Conservation (phyloP, 371 early-diverging fungal species). For the Actinomortierella wolfii region DNA sequence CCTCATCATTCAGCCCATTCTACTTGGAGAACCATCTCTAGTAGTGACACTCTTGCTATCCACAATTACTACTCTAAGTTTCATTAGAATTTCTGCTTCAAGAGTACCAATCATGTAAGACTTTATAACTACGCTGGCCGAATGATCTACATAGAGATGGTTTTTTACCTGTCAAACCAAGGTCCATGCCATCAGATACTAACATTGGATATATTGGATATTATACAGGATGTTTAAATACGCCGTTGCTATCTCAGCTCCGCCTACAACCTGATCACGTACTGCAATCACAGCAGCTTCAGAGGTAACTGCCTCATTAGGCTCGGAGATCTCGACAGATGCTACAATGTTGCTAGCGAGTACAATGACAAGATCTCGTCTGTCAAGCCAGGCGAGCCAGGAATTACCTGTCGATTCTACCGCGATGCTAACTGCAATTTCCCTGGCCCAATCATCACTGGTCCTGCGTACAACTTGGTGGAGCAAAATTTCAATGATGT, state of each 20-base stretch:
- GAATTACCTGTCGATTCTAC: not conserved
- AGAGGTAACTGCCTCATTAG: conserved; percentile 12
- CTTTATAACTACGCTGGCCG: conserved; percentile 7
- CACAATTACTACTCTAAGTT: not conserved
- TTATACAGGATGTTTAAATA: conserved; percentile 13
- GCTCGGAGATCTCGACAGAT: conserved; percentile 7
- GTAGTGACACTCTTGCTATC: not conserved
- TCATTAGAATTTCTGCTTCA: not conserved
- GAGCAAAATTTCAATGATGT: conserved; percentile 9
- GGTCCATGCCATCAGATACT: conserved; percentile 2
- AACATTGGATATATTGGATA: conserved; percentile 3
- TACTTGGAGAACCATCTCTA: conserved; percentile 6
- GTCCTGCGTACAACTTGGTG: conserved; percentile 11
- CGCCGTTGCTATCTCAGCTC: conserved; percentile 9
- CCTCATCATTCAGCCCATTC: conserved; percentile 5
- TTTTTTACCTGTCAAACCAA: not conserved
- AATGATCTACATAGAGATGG: not conserved
- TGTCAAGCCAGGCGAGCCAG: not conserved
- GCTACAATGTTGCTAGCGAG: conserved; percentile 9
- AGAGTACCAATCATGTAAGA: conserved; percentile 6
- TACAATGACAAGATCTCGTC: conserved; percentile 13
- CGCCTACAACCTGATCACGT: conserved; percentile 8
- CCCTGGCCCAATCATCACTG: conserved; percentile 7
- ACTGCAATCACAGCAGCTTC: conserved; percentile 12
- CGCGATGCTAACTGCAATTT: conserved; percentile 1